These are phyloP conservation scores for Cystobasidium pallidum DNA, from an alignment of 1,284 basidiomycete species.

Conservation along the genomic window DNA sequence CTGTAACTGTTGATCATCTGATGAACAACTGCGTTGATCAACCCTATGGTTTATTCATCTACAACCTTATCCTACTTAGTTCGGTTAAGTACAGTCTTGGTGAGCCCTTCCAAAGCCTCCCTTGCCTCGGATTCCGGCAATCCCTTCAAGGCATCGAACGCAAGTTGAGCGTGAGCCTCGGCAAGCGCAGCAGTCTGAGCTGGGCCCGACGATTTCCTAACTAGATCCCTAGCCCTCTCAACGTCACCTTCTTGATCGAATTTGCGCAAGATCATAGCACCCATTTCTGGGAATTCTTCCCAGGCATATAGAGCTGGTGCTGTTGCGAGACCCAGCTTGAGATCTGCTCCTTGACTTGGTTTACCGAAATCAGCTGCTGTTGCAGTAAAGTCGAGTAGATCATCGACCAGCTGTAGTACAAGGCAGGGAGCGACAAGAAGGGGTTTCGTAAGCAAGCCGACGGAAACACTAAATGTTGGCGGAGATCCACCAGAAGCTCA, in stretches of 20 bases:
- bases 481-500: constrained; percentile 56
- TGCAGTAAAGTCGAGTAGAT: constrained; percentile 83
- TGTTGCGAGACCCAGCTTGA: constrained; percentile 83
- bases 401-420: constrained; percentile 78
- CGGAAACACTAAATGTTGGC: background rate
- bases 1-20: too few species aligned
- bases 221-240: constrained; percentile 73
- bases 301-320: constrained; percentile 94
- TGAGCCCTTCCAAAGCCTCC: constrained; percentile 63
- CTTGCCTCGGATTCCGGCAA: constrained; percentile 83
- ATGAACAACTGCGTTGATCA: too few species aligned
- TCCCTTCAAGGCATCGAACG: constrained; percentile 69
- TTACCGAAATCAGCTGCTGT: constrained; percentile 72
- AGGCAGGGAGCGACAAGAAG: background rate
- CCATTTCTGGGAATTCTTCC: constrained; percentile 82
- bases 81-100: constrained; percentile 40
- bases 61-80: background rate
- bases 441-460: too few species aligned
- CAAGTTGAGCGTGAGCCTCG: constrained; percentile 73
- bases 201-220: constrained; percentile 74
- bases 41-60: background rate
- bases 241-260: constrained; percentile 83
- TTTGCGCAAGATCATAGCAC: constrained; percentile 79
- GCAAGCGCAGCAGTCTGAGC: constrained; percentile 80
- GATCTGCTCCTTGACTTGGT: constrained; percentile 77